These are phyloP conservation scores for Coemansia sp. DNA, from an alignment of 192 early-diverging fungal genomes.

Conservation along the genomic window DNA sequence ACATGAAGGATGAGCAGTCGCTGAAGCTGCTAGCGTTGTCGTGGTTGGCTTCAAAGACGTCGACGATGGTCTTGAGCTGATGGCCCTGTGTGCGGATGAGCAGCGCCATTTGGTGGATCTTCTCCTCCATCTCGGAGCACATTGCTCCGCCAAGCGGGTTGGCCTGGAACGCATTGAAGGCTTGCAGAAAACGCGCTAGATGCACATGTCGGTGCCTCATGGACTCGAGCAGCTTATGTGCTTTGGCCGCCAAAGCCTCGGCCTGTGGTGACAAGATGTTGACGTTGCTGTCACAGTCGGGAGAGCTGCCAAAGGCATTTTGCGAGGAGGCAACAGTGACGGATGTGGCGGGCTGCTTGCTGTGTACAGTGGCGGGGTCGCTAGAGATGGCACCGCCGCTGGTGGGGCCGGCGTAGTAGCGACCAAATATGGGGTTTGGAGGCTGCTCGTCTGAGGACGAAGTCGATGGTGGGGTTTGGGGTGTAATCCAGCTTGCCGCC, in stretches of 20 bases:
- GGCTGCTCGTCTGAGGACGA: neutral
- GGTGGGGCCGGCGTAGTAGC: neutral
- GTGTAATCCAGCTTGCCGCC: neutral
- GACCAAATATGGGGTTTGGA: neutral
- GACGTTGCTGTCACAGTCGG: neutral
- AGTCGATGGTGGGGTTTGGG: neutral
- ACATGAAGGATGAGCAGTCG: constrained; percentile 6
- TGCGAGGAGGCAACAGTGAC: too few species aligned
- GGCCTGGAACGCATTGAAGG: constrained; percentile 13
- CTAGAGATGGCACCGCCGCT: neutral
- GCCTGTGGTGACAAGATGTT: neutral
- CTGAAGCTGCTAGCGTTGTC: too few species aligned
- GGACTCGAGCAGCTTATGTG: constrained; percentile 29
- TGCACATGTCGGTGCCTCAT: constrained; percentile 28
- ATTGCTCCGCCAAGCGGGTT: constrained; percentile 52
- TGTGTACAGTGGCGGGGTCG: neutral
- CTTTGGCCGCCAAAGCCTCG: constrained; percentile 14
- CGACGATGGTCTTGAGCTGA: constrained; percentile 24
- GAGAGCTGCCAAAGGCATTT: neutral
- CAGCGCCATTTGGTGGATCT: constrained; percentile 50
- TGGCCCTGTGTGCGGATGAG: constrained; percentile 36
- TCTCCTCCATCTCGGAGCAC: constrained; percentile 36
- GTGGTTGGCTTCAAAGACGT: constrained; percentile 6
- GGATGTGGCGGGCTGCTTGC: neutral
- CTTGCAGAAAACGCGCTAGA: constrained; percentile 19